Evolutionary conservation across 345 rosid species (phyloP).

Genomic region (Psidium guajava): DNA sequence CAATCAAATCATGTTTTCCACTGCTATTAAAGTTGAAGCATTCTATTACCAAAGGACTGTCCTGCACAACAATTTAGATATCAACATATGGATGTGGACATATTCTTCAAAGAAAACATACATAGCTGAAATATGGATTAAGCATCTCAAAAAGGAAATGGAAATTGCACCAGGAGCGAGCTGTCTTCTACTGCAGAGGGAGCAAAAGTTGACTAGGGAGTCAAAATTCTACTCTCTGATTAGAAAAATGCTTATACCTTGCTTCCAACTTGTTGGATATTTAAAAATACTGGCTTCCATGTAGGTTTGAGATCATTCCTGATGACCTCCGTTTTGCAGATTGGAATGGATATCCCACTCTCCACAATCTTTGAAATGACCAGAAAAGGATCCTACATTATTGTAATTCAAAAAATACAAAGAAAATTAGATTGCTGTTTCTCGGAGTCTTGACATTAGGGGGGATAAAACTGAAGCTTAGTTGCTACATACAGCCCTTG

Average conservation of each 20-base stretch:
- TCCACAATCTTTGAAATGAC: constrained; percentile 73
- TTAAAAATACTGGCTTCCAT: constrained; percentile 76
- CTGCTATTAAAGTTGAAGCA: constrained; percentile 61
- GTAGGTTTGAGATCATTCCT: constrained; percentile 58
- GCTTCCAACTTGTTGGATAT: constrained; percentile 82
- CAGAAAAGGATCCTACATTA: constrained; percentile 74
- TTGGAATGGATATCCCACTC: constrained; percentile 50
- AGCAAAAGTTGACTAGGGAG: neutral
- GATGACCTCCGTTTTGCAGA: constrained; percentile 81
- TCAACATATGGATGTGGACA: neutral
- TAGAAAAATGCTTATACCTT: constrained; percentile 35
- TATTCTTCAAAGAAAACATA: neutral
- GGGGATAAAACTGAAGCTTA: constrained; percentile 1
- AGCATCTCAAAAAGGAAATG: neutral
- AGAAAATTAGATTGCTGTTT: neutral
- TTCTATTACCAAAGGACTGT: constrained; percentile 45
- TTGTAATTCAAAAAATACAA: constrained; percentile 2
- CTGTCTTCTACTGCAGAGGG: neutral
- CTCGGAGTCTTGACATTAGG: neutral
- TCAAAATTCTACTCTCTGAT: neutral
- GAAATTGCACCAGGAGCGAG: neutral
- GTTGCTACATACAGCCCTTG: constrained; percentile 57
- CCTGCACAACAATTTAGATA: constrained; percentile 22
- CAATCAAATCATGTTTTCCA: constrained; percentile 63
- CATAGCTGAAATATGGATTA: neutral